Percentiles rank a stretch among this genome's conserved stretches.
These are phyloP conservation scores for Nyctanthes arbortristis DNA, from an alignment of 257 asterid species.

Conservation along the genomic window DNA sequence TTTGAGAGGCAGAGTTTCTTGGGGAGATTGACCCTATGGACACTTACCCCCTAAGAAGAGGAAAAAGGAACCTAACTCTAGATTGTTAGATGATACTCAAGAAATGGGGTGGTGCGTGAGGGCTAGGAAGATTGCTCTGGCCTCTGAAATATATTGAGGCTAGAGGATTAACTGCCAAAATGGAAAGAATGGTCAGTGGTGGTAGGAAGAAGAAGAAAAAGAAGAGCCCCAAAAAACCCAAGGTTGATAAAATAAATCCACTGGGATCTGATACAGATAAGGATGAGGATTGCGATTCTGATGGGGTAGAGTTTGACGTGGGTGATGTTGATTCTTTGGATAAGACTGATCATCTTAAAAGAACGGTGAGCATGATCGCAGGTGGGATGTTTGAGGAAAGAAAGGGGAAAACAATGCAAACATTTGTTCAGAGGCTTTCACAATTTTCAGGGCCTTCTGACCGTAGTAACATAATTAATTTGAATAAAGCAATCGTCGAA, in stretches of 20 bases:
- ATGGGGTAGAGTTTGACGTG: no score
- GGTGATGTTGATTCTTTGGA: constrained; percentile 25
- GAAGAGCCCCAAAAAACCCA: constrained; percentile 37
- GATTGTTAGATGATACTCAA: constrained; percentile 48
- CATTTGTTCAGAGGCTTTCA: no score
- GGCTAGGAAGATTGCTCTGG: constrained; percentile 89
- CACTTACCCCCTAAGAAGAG: constrained; percentile 40
- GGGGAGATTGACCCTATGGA: constrained; percentile 42
- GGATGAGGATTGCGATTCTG: no score
- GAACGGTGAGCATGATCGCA: constrained; percentile 51
- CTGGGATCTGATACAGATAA: no score
- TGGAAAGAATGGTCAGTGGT: constrained; percentile 52
- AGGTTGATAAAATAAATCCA: no score
- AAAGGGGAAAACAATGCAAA: constrained; percentile 61
- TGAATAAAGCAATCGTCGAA: constrained; percentile 74
- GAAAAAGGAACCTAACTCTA: constrained; percentile 47
- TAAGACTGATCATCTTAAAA: constrained; percentile 39
- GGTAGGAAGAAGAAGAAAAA: constrained; percentile 49
- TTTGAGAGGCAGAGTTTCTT: constrained; percentile 84
- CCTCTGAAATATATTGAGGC: constrained; percentile 84
- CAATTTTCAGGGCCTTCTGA: no score
- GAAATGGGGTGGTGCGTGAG: constrained; percentile 88
- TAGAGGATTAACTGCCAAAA: constrained; percentile 61
- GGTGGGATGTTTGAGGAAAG: constrained; percentile 79
- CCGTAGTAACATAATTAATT: constrained; percentile 70